Conservation (phyloP, 139 green algal species). For the Auxenochlorella pyrenoidosa region DNA sequence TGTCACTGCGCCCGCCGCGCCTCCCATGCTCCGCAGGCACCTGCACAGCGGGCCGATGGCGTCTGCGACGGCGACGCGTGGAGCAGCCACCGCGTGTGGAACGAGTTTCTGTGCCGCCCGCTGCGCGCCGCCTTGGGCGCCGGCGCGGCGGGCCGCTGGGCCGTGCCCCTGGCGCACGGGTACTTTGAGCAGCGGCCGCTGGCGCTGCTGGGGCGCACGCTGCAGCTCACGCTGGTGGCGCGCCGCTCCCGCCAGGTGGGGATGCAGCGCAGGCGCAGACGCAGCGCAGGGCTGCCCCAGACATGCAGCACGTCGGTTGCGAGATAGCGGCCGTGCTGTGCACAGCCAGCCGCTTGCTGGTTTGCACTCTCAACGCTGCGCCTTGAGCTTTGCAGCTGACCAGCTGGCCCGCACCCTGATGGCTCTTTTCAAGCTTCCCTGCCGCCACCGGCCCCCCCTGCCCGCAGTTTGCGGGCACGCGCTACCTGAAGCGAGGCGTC, state of each 20-base stretch:
- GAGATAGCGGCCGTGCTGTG: no score
- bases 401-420: no score
- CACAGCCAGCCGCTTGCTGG: no score
- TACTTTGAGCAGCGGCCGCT: conserved; percentile 90
- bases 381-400: no score
- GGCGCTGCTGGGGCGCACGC: conserved; percentile 77
- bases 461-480: conserved; percentile 94
- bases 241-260: conserved; percentile 73
- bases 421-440: no score
- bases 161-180: conserved; percentile 91
- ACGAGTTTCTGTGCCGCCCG: conserved; percentile 81
- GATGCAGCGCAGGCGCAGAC: background rate
- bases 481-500: conserved; percentile 94
- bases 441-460: background rate
- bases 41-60: background rate
- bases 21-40: no score
- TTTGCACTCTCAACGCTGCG: no score
- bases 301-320: no score
- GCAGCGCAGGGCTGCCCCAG: background rate
- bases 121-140: conserved; percentile 67
- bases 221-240: conserved; percentile 89
- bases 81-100: conserved; percentile 94
- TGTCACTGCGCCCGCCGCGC: no score
- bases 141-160: conserved; percentile 64
- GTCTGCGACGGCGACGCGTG: conserved; percentile 39